Percentiles rank a stretch among this genome's conserved stretches.
These are phyloP conservation scores for Diplocarpon mali DNA, from an alignment of 2,329 filamentous ascomycete species.

Conservation along the genomic window DNA sequence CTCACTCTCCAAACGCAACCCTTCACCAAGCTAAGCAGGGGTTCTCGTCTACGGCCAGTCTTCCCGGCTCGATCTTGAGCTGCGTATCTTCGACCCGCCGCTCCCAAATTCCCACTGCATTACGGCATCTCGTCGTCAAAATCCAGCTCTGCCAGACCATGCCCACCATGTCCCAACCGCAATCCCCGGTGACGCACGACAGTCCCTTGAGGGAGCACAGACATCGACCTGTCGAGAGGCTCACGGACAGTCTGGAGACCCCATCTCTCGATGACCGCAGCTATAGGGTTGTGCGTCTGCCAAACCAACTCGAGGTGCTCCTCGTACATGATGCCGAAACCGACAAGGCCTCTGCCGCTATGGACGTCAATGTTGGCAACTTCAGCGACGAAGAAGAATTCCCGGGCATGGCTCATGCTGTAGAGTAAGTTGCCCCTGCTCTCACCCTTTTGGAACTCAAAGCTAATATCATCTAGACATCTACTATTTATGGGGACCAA, in stretches of 20 bases:
- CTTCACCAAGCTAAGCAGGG: constrained; percentile 5
- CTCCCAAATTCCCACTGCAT: constrained; percentile 4
- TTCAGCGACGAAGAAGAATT: constrained; percentile 87
- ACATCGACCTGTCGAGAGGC: constrained; percentile 22
- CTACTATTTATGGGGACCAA: constrained; percentile 97
- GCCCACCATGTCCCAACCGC: constrained; percentile 25
- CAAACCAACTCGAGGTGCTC: constrained; percentile 82
- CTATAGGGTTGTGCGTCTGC: constrained; percentile 79
- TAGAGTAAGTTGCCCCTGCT: constrained; percentile 29
- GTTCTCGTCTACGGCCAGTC: constrained; percentile 1
- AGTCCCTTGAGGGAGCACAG: constrained; percentile 25
- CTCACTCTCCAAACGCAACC: not conserved
- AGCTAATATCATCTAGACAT: constrained; percentile 29
- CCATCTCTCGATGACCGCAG: constrained; percentile 74
- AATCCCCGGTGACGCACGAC: constrained; percentile 21
- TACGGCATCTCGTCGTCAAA: constrained; percentile 9
- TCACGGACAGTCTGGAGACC: constrained; percentile 51
- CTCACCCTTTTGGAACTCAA: constrained; percentile 29
- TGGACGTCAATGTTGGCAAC: constrained; percentile 93
- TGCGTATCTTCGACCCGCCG: constrained; percentile 7
- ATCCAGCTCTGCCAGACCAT: constrained; percentile 17
- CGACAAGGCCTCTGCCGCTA: constrained; percentile 90
- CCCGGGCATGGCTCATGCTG: constrained; percentile 90
- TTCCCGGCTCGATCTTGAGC: constrained; percentile 3
- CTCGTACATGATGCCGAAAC: constrained; percentile 90